Evolutionary conservation across 441 rosid genomes (phyloP).

Genomic region (Viola pubescens): DNA sequence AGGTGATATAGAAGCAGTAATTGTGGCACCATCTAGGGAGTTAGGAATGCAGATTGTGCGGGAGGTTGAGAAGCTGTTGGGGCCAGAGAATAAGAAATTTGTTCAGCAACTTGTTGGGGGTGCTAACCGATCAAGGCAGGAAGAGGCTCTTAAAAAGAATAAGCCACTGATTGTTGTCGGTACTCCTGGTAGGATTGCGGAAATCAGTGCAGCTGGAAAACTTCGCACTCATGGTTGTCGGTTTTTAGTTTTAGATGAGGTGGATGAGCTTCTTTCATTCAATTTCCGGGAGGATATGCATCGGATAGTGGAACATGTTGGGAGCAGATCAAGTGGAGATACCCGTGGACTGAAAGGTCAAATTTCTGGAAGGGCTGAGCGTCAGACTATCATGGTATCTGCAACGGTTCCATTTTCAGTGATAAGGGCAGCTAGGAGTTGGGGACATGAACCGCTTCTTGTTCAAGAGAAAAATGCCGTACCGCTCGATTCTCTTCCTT

Average conservation of each 20-base stretch:
- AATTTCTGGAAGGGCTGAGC: constrained; percentile 32
- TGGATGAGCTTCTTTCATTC: constrained; percentile 82
- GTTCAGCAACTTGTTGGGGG: constrained; percentile 98
- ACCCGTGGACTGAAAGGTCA: constrained; percentile 25
- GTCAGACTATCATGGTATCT: constrained; percentile 70
- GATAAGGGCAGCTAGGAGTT: constrained; percentile 78
- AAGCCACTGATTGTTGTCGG: constrained; percentile 83
- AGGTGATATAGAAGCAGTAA: constrained; percentile 65
- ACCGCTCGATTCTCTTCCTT: constrained; percentile 46
- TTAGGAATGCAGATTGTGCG: constrained; percentile 91
- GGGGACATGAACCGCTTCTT: constrained; percentile 70
- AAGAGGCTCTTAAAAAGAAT: constrained; percentile 88
- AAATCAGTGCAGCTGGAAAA: constrained; percentile 83
- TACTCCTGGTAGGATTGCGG: constrained; percentile 86
- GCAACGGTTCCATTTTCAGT: constrained; percentile 88
- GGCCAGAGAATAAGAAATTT: constrained; percentile 57
- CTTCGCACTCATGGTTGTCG: constrained; percentile 83
- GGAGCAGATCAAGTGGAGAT: constrained; percentile 54
- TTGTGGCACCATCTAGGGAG: constrained; percentile 92
- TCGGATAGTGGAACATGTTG: constrained; percentile 78
- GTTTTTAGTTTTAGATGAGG: constrained; percentile 79
- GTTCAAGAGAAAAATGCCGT: constrained; percentile 62
- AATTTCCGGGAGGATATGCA: constrained; percentile 83
- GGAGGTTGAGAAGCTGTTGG: constrained; percentile 83
- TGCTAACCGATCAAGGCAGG: constrained; percentile 88